Evolutionary conservation across 306 rosid genomes (phyloP), one percentile per base, ranked within the genome.

Genomic region (Sesbania bispinosa): DNA sequence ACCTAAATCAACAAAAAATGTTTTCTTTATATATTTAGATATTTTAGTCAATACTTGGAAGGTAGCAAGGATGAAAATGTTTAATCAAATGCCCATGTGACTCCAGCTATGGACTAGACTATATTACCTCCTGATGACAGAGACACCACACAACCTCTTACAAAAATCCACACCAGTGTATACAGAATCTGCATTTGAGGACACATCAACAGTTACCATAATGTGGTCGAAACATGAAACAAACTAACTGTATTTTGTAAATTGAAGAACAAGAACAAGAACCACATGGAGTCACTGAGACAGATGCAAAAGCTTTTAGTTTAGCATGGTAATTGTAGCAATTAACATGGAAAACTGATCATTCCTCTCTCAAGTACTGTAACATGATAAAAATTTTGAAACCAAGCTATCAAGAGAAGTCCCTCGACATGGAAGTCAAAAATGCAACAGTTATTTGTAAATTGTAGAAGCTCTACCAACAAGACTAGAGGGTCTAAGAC

Each of bases 111-210:
- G 29, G 59, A 72, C 63, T 71, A 51, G 62, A 27, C n/a, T n/a
- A n/a, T 63, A 15, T 10, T 86, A 95, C 99, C 99, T 95, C 81
- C 97, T 81, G 82, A 95, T 91, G 77, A 95, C 88, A 47, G 99
- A 95, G 46, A 91, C 99, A 62, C 99, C 99, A 62, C 99, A 95
- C 70, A 95, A 75, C 83, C 99, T 88, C 92, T 95, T 95, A 62
- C 97, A 88, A 73, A 95, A 95, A 74, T 95, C 99, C 38, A 95
- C 99, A 63, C 99, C 99, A 35, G 90, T 91, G 74, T 95, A 95
- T 35, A 95, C 97, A 35, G 97, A 89, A 48, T 86, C 99, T 95
- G 99, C 80, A 61, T 53, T 58, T 59, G 41, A 43, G 69, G 65
- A 75, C 38, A 64, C 30, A 75, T 53, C 77, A 53, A 57, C 15